Conservation (phyloP, 2,329 filamentous ascomycete species). For the Claviceps digitariae region DNA sequence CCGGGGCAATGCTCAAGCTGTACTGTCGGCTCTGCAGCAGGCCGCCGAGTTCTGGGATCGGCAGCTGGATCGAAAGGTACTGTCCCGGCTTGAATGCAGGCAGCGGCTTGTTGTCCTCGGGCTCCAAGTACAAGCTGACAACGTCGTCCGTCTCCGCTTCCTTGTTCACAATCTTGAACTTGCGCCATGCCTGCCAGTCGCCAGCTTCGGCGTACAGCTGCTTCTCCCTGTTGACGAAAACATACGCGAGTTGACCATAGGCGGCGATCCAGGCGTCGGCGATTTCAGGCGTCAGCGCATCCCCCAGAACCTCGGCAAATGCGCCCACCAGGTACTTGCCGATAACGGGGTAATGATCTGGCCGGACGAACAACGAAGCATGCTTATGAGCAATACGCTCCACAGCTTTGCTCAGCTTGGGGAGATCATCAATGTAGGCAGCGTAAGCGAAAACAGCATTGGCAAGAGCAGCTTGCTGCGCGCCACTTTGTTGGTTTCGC, state of each 20-base stretch:
- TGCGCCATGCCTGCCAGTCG: conserved; percentile 34
- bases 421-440: conserved; percentile 55
- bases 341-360: conserved; percentile 59
- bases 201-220: conserved; percentile 41
- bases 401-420: conserved; percentile 38
- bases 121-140: conserved; percentile 57
- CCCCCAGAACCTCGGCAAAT: conserved; percentile 53
- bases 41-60: conserved; percentile 43
- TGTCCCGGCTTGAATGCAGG: conserved; percentile 56
- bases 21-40: conserved; percentile 62
- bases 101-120: conserved; percentile 40
- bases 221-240: conserved; percentile 54
- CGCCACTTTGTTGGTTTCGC: conserved; percentile 52
- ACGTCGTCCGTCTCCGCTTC: conserved; percentile 46
- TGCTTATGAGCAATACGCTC: conserved; percentile 69
- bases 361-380: conserved; percentile 52
- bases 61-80: conserved; percentile 54
- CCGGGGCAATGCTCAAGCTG: conserved; percentile 49
- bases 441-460: conserved; percentile 60
- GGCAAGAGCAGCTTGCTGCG: conserved; percentile 58
- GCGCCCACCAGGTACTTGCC: conserved; percentile 54
- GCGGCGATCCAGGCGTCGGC: conserved; percentile 59
- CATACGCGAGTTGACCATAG: conserved; percentile 55
- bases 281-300: conserved; percentile 51
- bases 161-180: conserved; percentile 45